Conservation (phyloP, 2,329 filamentous ascomycete species). For the Trichoderma citrinoviride region DNA sequence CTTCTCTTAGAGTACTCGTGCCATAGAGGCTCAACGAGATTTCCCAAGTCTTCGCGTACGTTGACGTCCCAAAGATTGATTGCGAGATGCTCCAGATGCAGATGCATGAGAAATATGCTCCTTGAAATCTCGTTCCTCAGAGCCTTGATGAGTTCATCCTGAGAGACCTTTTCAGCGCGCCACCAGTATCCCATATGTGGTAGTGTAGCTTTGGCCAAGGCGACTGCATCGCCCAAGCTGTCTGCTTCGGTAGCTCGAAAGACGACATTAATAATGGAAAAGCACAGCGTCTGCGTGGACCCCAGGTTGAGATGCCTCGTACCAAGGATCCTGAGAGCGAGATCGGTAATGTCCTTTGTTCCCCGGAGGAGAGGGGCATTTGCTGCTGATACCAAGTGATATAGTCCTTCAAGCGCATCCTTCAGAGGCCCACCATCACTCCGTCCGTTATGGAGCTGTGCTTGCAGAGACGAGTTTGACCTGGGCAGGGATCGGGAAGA, state of each 20-base stretch:
- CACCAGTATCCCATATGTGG: conserved; percentile 75
- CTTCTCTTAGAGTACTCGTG: conserved; percentile 72
- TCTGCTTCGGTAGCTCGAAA: conserved; percentile 66
- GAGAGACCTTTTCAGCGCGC: conserved; percentile 64
- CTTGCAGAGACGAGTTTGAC: conserved; percentile 33
- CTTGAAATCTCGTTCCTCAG: conserved; percentile 77
- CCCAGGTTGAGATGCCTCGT: conserved; percentile 57
- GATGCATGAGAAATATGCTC: conserved; percentile 63
- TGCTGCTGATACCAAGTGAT: conserved; percentile 59
- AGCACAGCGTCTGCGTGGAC: conserved; percentile 67
- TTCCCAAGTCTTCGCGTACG: conserved; percentile 53
- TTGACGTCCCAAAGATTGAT: conserved; percentile 41
- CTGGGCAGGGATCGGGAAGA: conserved; percentile 31
- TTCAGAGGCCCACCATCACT: conserved; percentile 37
- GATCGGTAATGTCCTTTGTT: conserved; percentile 54
- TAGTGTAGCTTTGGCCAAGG: conserved; percentile 59
- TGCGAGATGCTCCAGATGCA: conserved; percentile 60
- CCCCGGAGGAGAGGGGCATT: conserved; percentile 64
- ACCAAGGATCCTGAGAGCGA: conserved; percentile 60
- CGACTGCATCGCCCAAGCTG: conserved; percentile 60
- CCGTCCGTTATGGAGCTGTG: conserved; percentile 30
- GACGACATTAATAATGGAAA: conserved; percentile 72
- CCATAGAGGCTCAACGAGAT: conserved; percentile 69
- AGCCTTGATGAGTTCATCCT: conserved; percentile 58
- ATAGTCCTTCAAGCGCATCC: conserved; percentile 59